Percentiles rank a stretch among this genome's conserved stretches.
Conservation (phyloP, 139 green algal genomes). For the Coelastrella sp. region DNA sequence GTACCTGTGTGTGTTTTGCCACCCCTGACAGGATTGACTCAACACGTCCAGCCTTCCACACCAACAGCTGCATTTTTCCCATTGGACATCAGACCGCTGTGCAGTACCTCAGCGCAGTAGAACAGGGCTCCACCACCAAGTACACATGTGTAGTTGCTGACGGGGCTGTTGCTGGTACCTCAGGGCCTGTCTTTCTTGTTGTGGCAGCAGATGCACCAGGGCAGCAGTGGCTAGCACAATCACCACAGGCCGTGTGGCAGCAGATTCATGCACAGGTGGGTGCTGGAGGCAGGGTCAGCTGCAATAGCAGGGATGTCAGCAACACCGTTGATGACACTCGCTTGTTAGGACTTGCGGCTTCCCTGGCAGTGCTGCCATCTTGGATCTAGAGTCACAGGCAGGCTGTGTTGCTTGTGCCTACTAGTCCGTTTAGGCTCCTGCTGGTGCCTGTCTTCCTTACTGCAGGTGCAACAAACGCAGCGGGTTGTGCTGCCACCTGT, state of each 20-base stretch:
- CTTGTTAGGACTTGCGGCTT: too few species aligned
- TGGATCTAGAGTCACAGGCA: too few species aligned
- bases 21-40: background rate
- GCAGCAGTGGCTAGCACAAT: slow-evolving; percentile 21
- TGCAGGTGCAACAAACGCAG: background rate
- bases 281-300: background rate
- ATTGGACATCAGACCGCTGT: background rate
- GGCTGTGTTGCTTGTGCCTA: too few species aligned
- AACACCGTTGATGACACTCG: background rate
- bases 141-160: slow-evolving; percentile 34
- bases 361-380: too few species aligned
- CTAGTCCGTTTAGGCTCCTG: background rate
- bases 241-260: slow-evolving; percentile 9
- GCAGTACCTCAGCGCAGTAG: background rate
- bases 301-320: background rate
- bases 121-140: background rate
- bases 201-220: slow-evolving; percentile 13
- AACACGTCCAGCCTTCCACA: slow-evolving; percentile 7
- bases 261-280: slow-evolving; percentile 19
- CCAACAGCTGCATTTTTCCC: background rate
- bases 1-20: background rate
- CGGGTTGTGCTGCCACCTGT: background rate
- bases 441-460: background rate
- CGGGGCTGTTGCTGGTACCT: background rate
- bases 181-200: slow-evolving; percentile 16